A percentile compares a stretch with the other conserved stretches of the same genome.
Conservation (phyloP, 768 basidiomycete genomes). For the Calocybe indica region DNA sequence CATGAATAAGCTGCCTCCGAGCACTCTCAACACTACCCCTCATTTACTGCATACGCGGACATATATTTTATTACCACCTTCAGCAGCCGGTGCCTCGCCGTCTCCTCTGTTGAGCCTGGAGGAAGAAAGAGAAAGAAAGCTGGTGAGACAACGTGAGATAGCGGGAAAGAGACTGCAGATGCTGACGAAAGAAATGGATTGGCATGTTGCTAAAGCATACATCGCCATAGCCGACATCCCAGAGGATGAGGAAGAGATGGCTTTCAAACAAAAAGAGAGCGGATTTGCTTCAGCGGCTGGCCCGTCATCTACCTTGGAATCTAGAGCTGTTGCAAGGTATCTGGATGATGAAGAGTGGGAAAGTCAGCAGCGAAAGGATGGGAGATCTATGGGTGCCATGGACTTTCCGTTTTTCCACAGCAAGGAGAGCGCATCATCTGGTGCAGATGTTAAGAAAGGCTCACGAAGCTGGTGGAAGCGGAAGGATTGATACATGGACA, state of each 20-base stretch:
- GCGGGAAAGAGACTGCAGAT: constrained; percentile 58
- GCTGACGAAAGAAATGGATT: constrained; percentile 66
- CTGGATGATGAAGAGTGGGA: constrained; percentile 74
- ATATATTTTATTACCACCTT: constrained; percentile 47
- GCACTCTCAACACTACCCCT: constrained; percentile 63
- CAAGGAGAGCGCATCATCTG: too few relatives aligned
- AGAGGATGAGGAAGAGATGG: constrained; percentile 26
- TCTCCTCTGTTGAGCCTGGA: constrained; percentile 14
- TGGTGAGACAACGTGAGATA: constrained; percentile 40
- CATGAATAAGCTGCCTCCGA: constrained; percentile 60
- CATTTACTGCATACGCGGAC: constrained; percentile 69
- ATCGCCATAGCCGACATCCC: constrained; percentile 56
- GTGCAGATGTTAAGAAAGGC: too few relatives aligned
- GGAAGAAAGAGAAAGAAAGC: constrained; percentile 31
- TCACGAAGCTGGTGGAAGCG: too few relatives aligned
- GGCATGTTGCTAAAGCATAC: constrained; percentile 62
- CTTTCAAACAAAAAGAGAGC: constrained; percentile 11
- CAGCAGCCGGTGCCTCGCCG: constrained; percentile 19
- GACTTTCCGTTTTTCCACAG: too few relatives aligned
- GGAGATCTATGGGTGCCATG: too few relatives aligned
- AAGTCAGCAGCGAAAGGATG: constrained; percentile 12
- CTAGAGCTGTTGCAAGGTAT: constrained; percentile 50
- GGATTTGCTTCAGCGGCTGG: background rate
- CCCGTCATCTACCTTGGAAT: constrained; percentile 28
- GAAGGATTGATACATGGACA: too few relatives aligned